Percentiles rank a stretch among this genome's conserved stretches.
Conservation (phyloP, 805 yeast genomes). For the Kluyveromyces wickerhamii region DNA sequence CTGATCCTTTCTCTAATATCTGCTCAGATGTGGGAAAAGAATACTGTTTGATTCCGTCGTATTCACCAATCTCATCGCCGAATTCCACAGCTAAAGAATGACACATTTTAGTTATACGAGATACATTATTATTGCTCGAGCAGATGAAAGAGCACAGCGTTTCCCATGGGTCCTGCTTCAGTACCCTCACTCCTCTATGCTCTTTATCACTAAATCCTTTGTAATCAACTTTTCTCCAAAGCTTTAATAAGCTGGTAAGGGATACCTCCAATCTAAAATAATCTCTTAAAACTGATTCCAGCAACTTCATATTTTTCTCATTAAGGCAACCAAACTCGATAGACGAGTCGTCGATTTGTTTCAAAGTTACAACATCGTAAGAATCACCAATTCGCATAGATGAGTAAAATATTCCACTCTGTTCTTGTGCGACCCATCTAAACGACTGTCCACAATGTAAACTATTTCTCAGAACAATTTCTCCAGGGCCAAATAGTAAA, state of each 20-base stretch:
- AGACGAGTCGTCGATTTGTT: constrained; percentile 42
- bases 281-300: constrained; percentile 42
- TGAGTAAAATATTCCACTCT: constrained; percentile 15
- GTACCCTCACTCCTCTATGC: constrained; percentile 64
- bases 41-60: constrained; percentile 50
- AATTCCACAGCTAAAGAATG: constrained; percentile 62
- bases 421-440: constrained; percentile 25
- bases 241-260: constrained; percentile 42
- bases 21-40: constrained; percentile 66
- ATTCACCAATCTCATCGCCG: constrained; percentile 51
- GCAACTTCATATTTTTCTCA: constrained; percentile 21
- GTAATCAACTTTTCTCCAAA: constrained; percentile 56
- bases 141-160: constrained; percentile 85
- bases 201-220: constrained; percentile 34
- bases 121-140: constrained; percentile 92
- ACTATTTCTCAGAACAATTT: constrained; percentile 42
- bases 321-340: constrained; percentile 47
- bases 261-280: constrained; percentile 64
- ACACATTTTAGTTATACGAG: constrained; percentile 90
- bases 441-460: constrained; percentile 30
- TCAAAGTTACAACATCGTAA: constrained; percentile 55
- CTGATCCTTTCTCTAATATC: constrained; percentile 38
- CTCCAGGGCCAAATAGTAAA: constrained; percentile 10
- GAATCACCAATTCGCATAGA: constrained; percentile 23
- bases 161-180: constrained; percentile 97